Evolutionary conservation across 108 stramenopile genomes (phyloP).

Genomic region (Mediolabrus comicus): DNA sequence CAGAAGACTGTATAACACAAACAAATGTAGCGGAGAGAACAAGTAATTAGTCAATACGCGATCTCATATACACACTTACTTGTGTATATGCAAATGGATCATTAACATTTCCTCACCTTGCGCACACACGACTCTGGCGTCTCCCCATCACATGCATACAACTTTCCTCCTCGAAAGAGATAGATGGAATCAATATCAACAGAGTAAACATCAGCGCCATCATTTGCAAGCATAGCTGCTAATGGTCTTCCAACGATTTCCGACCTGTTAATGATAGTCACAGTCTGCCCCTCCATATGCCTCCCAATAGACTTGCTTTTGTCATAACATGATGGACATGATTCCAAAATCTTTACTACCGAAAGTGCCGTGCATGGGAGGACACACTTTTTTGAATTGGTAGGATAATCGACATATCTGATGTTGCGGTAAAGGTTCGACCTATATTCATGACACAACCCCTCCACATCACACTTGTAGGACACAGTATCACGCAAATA

Average conservation of each 20-base stretch:
- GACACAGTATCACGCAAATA: slow-evolving; percentile 94
- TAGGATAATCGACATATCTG: slow-evolving; percentile 77
- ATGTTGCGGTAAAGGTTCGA: slow-evolving; percentile 93
- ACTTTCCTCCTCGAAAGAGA: slow-evolving; percentile 66
- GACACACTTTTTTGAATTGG: slow-evolving; percentile 83
- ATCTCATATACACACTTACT: not conserved
- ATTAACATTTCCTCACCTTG: slow-evolving; percentile 49
- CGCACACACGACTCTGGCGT: slow-evolving; percentile 88
- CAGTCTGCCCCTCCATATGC: slow-evolving; percentile 81
- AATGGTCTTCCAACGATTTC: slow-evolving; percentile 97
- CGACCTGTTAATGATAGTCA: slow-evolving; percentile 92
- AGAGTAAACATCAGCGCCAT: slow-evolving; percentile 94
- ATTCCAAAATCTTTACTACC: slow-evolving; percentile 92
- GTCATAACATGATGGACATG: slow-evolving; percentile 71
- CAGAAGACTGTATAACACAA: slow-evolving; percentile 55
- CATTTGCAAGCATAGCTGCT: slow-evolving; percentile 97
- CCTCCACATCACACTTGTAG: slow-evolving; percentile 94
- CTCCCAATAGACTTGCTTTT: slow-evolving; percentile 60
- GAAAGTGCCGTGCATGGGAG: slow-evolving; percentile 94
- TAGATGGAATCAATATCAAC: slow-evolving; percentile 95
- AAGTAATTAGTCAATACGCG: not conserved
- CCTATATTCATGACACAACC: slow-evolving; percentile 91
- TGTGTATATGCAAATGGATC: not conserved
- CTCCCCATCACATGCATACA: slow-evolving; percentile 58
- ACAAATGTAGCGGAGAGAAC: too few relatives aligned